Conservation (phyloP, 257 asterid genomes). For the Lycium ferocissimum region DNA sequence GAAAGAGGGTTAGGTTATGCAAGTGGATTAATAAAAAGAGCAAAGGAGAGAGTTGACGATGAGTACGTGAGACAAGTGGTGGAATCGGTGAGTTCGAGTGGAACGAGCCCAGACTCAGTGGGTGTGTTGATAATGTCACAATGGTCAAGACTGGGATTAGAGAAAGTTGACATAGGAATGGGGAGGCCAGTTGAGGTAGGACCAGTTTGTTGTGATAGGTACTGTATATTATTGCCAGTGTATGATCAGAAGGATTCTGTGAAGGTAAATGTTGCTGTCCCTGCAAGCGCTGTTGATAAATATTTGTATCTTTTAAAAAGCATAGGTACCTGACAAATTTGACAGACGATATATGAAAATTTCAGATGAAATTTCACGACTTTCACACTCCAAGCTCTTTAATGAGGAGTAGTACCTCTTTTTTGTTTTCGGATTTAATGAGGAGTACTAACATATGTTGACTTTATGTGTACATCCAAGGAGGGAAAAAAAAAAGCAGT, state of each 20-base stretch:
- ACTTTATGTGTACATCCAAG: not conserved
- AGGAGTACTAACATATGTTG: constrained; percentile 12
- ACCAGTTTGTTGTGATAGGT: constrained; percentile 58
- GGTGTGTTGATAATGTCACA: constrained; percentile 73
- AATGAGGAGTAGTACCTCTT: not conserved
- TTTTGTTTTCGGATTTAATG: not conserved
- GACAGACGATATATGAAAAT: too few relatives aligned
- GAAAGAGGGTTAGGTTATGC: constrained; percentile 47
- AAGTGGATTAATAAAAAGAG: constrained; percentile 49
- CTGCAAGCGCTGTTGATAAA: constrained; percentile 52
- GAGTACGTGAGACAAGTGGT: constrained; percentile 67
- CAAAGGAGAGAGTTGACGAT: constrained; percentile 62
- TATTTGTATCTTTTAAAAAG: constrained; percentile 49
- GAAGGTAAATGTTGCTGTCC: constrained; percentile 66
- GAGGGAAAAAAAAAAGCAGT: not conserved
- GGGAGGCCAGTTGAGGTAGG: constrained; percentile 65
- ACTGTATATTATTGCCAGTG: constrained; percentile 61
- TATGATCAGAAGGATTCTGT: constrained; percentile 36
- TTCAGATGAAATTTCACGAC: not conserved
- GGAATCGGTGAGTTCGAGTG: constrained; percentile 55
- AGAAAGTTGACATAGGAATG: constrained; percentile 67
- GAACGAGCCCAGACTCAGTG: constrained; percentile 58
- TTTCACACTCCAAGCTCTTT: not conserved
- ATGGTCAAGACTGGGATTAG: constrained; percentile 76
- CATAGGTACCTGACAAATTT: constrained; percentile 14